Evolutionary conservation across 2,329 filamentous ascomycete genomes (phyloP).

Genomic region (Aspergillus bombycis): DNA sequence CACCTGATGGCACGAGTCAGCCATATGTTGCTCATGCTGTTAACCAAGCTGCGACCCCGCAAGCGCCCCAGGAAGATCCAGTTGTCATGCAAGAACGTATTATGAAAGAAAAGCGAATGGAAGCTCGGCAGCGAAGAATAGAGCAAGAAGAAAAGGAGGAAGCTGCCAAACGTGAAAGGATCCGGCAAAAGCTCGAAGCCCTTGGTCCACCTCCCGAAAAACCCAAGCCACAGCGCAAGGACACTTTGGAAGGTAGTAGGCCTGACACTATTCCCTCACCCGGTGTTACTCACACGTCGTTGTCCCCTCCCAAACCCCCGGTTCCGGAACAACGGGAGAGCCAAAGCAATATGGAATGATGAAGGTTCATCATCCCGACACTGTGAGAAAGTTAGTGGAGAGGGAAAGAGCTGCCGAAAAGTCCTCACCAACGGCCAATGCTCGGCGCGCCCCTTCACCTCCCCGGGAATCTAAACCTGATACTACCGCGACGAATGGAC

Average conservation of each 20-base stretch:
- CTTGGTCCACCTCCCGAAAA: constrained; percentile 52
- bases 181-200: constrained; percentile 59
- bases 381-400: constrained; percentile 51
- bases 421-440: constrained; percentile 24
- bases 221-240: constrained; percentile 32
- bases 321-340: constrained; percentile 59
- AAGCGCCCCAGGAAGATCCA: constrained; percentile 40
- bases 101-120: constrained; percentile 63
- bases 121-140: constrained; percentile 56
- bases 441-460: constrained; percentile 36
- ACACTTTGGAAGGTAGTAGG: constrained; percentile 31
- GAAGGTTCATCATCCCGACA: constrained; percentile 62
- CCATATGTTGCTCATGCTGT: constrained; percentile 20
- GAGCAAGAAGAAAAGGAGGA: constrained; percentile 61
- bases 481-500: constrained; percentile 33
- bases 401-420: constrained; percentile 41
- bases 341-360: constrained; percentile 65
- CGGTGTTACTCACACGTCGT: constrained; percentile 38
- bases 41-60: constrained; percentile 21
- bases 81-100: constrained; percentile 61
- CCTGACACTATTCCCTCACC: constrained; percentile 23
- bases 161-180: constrained; percentile 60
- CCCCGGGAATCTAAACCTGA: constrained; percentile 33
- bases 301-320: constrained; percentile 62
- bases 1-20: constrained; percentile 24